These are phyloP conservation scores for Sphaerobolus stellatus DNA, from an alignment of 1,284 basidiomycete genomes.

Conservation along the genomic window DNA sequence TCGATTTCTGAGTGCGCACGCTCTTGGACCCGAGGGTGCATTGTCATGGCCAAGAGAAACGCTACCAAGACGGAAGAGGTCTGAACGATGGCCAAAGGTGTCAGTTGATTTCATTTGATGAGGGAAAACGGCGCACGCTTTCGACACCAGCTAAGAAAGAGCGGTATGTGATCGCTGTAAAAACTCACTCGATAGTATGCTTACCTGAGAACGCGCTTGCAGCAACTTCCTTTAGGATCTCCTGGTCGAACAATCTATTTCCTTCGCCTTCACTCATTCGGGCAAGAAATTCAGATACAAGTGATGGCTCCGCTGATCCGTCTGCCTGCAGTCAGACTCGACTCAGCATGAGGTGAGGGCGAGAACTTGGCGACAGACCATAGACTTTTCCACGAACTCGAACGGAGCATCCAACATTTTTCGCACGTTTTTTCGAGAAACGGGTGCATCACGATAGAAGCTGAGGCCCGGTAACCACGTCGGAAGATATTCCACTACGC, in stretches of 20 bases:
- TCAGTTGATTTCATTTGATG: not conserved
- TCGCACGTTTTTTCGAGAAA: not conserved
- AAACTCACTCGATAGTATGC: not conserved
- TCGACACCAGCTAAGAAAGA: not conserved
- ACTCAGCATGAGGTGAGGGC: not conserved
- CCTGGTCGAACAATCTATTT: not conserved
- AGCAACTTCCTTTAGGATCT: not conserved
- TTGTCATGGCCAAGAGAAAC: conserved; percentile 21
- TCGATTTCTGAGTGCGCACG: conserved; percentile 23
- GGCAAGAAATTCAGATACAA: not conserved
- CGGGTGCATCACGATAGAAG: not conserved
- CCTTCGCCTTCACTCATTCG: not conserved
- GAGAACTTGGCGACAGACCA: not conserved
- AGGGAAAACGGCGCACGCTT: not conserved
- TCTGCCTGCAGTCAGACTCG: not conserved
- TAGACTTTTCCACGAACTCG: not conserved
- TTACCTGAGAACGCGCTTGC: not conserved
- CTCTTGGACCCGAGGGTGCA: conserved; percentile 22
- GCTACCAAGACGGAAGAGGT: not conserved
- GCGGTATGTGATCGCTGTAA: not conserved
- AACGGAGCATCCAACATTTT: not conserved
- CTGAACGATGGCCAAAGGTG: not conserved
- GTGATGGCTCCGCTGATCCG: not conserved
- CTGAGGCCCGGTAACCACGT: not conserved
- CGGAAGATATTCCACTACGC: not conserved